Conservation (phyloP, 192 early-diverging fungal genomes). For the Spinellus fusiger region DNA sequence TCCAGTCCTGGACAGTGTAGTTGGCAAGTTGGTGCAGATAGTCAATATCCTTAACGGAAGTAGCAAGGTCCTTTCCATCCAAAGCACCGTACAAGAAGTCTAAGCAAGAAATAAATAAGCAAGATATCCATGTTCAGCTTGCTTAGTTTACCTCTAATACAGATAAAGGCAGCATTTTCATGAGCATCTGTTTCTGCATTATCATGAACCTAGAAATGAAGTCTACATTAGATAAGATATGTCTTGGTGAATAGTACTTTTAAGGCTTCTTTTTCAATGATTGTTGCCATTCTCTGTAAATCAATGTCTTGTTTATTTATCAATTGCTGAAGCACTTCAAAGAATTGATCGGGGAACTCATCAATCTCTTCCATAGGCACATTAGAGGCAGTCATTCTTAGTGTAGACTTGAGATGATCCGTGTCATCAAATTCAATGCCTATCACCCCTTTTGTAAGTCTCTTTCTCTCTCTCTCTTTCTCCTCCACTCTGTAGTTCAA, state of each 20-base stretch:
- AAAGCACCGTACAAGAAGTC: conserved; percentile 50
- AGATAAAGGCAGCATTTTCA: conserved; percentile 15
- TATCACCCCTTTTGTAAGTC: conserved; percentile 8
- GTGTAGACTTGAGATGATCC: conserved; percentile 39
- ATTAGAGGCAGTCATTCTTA: conserved; percentile 40
- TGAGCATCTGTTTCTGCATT: conserved; percentile 35
- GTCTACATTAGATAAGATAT: neutral
- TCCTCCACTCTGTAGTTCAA: neutral
- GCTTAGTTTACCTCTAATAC: conserved; percentile 22
- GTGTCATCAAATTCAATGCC: conserved; percentile 41
- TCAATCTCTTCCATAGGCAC: conserved; percentile 51
- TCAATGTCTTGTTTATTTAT: conserved; percentile 48
- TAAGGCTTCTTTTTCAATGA: conserved; percentile 45
- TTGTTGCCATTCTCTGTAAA: conserved; percentile 47
- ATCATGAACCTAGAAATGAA: conserved; percentile 23
- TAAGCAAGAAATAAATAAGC: neutral
- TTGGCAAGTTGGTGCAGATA: conserved; percentile 36
- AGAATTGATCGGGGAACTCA: conserved; percentile 37
- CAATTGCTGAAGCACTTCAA: conserved; percentile 34
- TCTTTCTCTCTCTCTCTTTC: neutral
- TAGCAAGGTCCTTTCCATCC: conserved; percentile 42
- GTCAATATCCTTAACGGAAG: conserved; percentile 35
- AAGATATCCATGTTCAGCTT: neutral
- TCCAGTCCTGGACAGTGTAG: conserved; percentile 42
- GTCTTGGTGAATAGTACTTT: conserved; percentile 28